Percentiles rank a stretch among this genome's conserved stretches.
These are phyloP conservation scores for Phanerodontia chrysosporium DNA, from an alignment of 768 basidiomycete species.

Conservation along the genomic window DNA sequence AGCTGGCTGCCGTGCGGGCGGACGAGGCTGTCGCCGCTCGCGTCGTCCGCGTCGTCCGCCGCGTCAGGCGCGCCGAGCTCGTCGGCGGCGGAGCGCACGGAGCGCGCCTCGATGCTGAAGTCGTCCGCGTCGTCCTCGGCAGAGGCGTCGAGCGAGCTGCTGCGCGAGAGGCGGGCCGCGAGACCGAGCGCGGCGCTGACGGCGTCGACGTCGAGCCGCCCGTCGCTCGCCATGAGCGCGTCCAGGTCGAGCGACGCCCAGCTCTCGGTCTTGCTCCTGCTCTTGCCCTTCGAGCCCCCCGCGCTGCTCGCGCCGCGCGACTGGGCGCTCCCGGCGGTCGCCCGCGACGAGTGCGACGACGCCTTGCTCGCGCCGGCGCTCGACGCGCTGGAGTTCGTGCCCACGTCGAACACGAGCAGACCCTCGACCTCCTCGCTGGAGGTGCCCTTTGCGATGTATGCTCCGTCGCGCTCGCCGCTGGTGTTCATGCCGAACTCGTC, in stretches of 20 bases:
- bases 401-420: background rate
- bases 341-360: background rate
- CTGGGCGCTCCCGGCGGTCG: background rate
- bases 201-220: slow-evolving; percentile 25
- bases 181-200: slow-evolving; percentile 23
- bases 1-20: slow-evolving; percentile 20
- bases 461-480: background rate
- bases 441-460: background rate
- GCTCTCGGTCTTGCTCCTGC: background rate
- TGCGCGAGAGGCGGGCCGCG: background rate
- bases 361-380: background rate
- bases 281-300: background rate
- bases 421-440: background rate
- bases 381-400: background rate
- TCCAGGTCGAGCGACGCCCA: slow-evolving; percentile 18
- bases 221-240: slow-evolving; percentile 18
- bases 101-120: background rate
- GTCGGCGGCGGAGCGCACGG: background rate
- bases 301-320: background rate
- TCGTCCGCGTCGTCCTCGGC: background rate
- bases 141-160: background rate
- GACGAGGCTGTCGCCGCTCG: background rate
- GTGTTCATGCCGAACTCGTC: background rate
- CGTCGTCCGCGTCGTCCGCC: background rate
- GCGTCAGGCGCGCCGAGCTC: background rate